These are phyloP conservation scores for Monosporozyma servazzii DNA, from an alignment of 805 yeast species.

Conservation along the genomic window DNA sequence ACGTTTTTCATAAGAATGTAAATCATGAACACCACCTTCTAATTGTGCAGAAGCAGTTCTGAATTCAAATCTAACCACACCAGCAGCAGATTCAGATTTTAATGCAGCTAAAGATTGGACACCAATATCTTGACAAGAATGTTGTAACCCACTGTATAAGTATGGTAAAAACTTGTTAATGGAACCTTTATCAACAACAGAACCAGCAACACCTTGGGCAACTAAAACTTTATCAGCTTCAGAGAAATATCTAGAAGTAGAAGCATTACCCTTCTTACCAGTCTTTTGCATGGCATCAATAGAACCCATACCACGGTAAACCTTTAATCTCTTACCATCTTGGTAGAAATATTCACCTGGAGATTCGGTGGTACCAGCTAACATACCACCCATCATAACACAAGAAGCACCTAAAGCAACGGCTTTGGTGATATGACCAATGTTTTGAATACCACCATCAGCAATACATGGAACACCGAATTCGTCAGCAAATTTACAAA, in stretches of 20 bases:
- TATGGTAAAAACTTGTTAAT: constrained; percentile 89
- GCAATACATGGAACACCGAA: constrained; percentile 99
- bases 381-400: constrained; percentile 99
- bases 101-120: constrained; percentile 55
- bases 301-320: constrained; percentile 99
- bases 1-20: constrained; percentile 96
- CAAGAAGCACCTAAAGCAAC: constrained; percentile 92
- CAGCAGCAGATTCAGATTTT: constrained; percentile 52
- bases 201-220: constrained; percentile 98
- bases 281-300: constrained; percentile 97
- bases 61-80: constrained; percentile 84
- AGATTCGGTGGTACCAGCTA: constrained; percentile 97
- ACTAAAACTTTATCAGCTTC: constrained; percentile 92
- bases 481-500: constrained; percentile 83
- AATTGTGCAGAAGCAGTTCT: constrained; percentile 98
- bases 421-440: constrained; percentile 97
- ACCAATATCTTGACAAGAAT: constrained; percentile 98
- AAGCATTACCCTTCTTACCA: constrained; percentile 82
- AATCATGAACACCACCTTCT: constrained; percentile 96
- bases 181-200: constrained; percentile 95
- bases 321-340: constrained; percentile 95
- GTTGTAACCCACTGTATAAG: constrained; percentile 91
- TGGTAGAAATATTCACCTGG: constrained; percentile 98
- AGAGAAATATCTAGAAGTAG: constrained; percentile 95
- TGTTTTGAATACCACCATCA: constrained; percentile 98